Base-by-base conservation (phyloP, 495 filamentous ascomycete species). In the Penicillium pancosmium region DNA sequence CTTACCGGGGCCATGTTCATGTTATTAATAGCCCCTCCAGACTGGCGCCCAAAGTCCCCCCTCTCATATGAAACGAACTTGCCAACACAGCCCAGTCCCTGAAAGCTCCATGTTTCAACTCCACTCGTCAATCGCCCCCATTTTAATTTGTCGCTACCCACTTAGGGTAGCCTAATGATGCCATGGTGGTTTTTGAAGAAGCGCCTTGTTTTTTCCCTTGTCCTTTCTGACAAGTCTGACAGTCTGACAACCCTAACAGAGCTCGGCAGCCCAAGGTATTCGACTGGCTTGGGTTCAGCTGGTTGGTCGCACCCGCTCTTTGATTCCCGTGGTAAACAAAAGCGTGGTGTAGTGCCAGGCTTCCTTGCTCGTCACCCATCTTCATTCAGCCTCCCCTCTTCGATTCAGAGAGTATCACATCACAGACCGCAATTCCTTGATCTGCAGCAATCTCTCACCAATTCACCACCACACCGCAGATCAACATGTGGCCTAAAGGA, bases 401-500 rank as follows among this genome's bases (percentile, higher is more conserved):
- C 46, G 46, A 27, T 13, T 23, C 3, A 23, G 18, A 48, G 23
- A 18, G 46, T 27, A 16, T 43, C 40, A 23, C 27, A 31, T 16
- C 46, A 48, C 9, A 27, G 49, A n/a, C 16, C 49, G 2, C 50
- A 44, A 18, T 47, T 52, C 48, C 38, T 21, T 53, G 40, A 46
- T 56, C 53, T 44, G 16, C 47, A 53, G 46, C 33, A 0, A n/a
- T 15, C 18, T 15, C 18, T 48, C 36, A 13, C 34, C 41, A 52
- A 43, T 15, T 43, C n/a, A 25, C 35, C 31, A 11, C 23, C 50
- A 15, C 31, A 19, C 47, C 35, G 50, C 36, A 61, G 34, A 61
- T 54, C 66, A 70, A 55, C 2, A 82, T 82, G 80, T 82, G 77
- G 77, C 70, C 71, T 47, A 80, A 77, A 56, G 58, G 69, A 40